Conservation (phyloP, 192 early-diverging fungal genomes). For the Backusella mclennaniae region DNA sequence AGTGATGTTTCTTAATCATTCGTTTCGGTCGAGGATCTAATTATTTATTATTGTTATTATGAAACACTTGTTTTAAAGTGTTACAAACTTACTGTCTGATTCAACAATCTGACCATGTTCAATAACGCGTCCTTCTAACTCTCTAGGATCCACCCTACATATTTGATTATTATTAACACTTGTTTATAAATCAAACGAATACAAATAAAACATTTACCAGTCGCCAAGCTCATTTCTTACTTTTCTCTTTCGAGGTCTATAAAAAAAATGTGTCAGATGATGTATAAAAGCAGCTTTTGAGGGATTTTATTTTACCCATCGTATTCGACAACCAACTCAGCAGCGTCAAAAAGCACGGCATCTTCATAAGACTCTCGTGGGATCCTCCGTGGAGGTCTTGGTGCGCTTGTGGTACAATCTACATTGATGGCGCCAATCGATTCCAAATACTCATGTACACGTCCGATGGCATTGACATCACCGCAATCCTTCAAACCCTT, state of each 20-base stretch:
- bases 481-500: conserved; percentile 79
- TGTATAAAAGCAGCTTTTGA: neutral
- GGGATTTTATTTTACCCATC: conserved; percentile 27
- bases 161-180: neutral
- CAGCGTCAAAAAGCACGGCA: conserved; percentile 17
- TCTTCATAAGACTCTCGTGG: conserved; percentile 18
- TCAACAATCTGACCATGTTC: conserved; percentile 48
- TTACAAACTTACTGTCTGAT: conserved; percentile 33
- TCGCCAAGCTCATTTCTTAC: conserved; percentile 63
- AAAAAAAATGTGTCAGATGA: neutral
- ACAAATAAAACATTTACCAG: conserved; percentile 44
- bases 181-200: neutral
- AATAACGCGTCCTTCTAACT: conserved; percentile 55
- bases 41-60: neutral
- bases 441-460: conserved; percentile 87
- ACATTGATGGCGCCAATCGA: conserved; percentile 75
- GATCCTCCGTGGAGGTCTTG: conserved; percentile 33
- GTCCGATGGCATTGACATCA: conserved; percentile 90
- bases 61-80: neutral
- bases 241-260: conserved; percentile 49
- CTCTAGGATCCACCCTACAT: conserved; percentile 53
- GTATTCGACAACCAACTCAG: conserved; percentile 27
- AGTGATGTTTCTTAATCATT: conserved; percentile 10
- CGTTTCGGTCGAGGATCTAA: conserved; percentile 24
- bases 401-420: conserved; percentile 50